phyloP scores from a whole-genome alignment of 2,329 filamentous ascomycete genomes.

The Ramularia endophylla region DNA sequence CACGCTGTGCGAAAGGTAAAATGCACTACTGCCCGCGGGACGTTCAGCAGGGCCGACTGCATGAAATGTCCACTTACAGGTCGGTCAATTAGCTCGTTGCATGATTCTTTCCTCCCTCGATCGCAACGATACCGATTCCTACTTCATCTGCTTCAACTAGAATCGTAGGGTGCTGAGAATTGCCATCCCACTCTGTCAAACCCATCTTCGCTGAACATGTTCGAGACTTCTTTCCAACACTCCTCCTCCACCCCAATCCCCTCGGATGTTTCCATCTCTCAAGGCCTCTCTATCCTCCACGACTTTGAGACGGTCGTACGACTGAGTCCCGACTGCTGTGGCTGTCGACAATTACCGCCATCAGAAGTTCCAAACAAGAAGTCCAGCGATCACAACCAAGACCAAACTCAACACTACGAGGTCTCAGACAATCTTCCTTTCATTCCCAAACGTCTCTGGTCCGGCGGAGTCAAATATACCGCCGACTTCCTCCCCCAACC shows the following conservation, averaged over 20 bases:
- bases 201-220: too few species aligned
- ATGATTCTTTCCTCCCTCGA: too few species aligned
- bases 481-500: slow-evolving; percentile 25
- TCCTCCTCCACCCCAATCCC: slow-evolving; percentile 25
- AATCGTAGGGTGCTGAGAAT: too few species aligned
- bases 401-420: slow-evolving; percentile 23
- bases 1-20: too few species aligned
- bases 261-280: slow-evolving; percentile 19
- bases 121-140: too few species aligned
- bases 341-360: slow-evolving; percentile 21
- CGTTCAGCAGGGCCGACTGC: too few species aligned
- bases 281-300: slow-evolving; percentile 26
- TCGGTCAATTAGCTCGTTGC: too few species aligned
- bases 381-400: too few species aligned
- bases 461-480: slow-evolving; percentile 28
- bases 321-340: slow-evolving; percentile 29
- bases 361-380: slow-evolving; percentile 13
- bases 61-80: too few species aligned
- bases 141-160: too few species aligned
- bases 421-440: slow-evolving; percentile 33
- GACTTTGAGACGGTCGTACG: slow-evolving; percentile 29
- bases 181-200: too few species aligned
- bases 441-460: slow-evolving; percentile 31
- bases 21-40: too few species aligned
- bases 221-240: slow-evolving; percentile 29